phyloP scores from a whole-genome alignment of 441 rosid species.

The Erodium trifolium region DNA sequence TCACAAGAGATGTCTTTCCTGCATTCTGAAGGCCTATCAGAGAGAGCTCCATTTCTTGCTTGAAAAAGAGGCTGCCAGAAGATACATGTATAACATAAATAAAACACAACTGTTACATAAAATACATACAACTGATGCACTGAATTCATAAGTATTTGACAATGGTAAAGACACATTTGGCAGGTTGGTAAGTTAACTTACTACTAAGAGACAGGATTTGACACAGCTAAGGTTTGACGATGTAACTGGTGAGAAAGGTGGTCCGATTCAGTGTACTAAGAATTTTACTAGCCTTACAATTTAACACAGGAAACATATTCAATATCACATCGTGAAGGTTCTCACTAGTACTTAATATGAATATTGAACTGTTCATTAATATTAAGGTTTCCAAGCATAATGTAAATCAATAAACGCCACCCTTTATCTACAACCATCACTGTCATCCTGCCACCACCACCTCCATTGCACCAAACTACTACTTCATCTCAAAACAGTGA shows the following conservation, averaged over 20 bases:
- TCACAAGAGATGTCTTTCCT: constrained; percentile 23
- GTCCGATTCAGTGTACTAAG: too few species aligned
- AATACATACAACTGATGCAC: not conserved
- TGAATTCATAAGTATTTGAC: not conserved
- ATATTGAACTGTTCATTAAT: not conserved
- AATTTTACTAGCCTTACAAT: too few species aligned
- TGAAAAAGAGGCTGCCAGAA: constrained; percentile 18
- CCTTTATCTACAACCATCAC: too few species aligned
- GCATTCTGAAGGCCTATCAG: constrained; percentile 23
- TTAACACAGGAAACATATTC: not conserved
- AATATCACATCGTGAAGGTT: not conserved
- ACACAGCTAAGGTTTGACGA: not conserved
- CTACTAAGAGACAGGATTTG: not conserved
- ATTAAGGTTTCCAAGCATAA: too few species aligned
- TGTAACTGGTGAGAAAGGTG: too few species aligned
- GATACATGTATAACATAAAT: not conserved
- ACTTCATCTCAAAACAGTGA: too few species aligned
- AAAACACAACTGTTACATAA: not conserved
- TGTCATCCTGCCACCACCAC: too few species aligned
- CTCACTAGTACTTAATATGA: not conserved
- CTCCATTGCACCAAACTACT: too few species aligned
- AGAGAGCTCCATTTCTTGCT: constrained; percentile 24
- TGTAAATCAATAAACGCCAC: too few species aligned
- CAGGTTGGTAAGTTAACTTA: not conserved
- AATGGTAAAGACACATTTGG: not conserved